These are phyloP conservation scores for Hypholoma fasciculare DNA, from an alignment of 768 basidiomycete genomes.

Conservation along the genomic window DNA sequence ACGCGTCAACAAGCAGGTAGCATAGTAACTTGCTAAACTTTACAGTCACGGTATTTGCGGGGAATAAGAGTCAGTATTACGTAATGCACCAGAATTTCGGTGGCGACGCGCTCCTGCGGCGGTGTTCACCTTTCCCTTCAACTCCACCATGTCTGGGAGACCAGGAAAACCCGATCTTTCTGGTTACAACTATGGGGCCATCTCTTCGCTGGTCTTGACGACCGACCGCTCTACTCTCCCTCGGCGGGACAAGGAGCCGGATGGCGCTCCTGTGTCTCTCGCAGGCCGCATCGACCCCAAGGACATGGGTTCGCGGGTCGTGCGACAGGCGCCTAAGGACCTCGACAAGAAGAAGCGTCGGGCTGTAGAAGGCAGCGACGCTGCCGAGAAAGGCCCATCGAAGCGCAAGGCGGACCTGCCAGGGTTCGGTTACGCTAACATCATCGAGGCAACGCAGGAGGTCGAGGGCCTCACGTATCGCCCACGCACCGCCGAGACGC, in stretches of 20 bases:
- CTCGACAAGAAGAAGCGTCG: slow-evolving; percentile 93
- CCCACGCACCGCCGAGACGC: slow-evolving; percentile 91
- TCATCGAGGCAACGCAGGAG: slow-evolving; percentile 92
- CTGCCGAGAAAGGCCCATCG: slow-evolving; percentile 51
- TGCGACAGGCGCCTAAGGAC: slow-evolving; percentile 82
- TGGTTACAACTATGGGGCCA: slow-evolving; percentile 94
- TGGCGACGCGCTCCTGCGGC: too few relatives aligned
- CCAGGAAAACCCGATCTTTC: slow-evolving; percentile 75
- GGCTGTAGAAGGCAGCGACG: slow-evolving; percentile 60
- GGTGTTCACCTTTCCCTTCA: neutral
- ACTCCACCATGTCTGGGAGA: neutral
- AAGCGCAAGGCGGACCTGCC: slow-evolving; percentile 64
- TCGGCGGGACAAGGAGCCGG: slow-evolving; percentile 92
- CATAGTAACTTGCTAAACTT: too few relatives aligned
- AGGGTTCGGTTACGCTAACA: slow-evolving; percentile 83
- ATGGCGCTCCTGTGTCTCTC: slow-evolving; percentile 93
- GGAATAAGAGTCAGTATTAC: too few relatives aligned
- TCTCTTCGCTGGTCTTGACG: slow-evolving; percentile 93
- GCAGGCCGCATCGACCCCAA: slow-evolving; percentile 86
- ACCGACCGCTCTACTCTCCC: slow-evolving; percentile 82
- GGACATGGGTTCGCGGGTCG: slow-evolving; percentile 93
- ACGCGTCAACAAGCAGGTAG: too few relatives aligned
- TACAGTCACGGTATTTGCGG: too few relatives aligned
- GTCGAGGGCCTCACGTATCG: slow-evolving; percentile 92
- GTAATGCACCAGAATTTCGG: too few relatives aligned